phyloP scores from a whole-genome alignment of 495 filamentous ascomycete genomes.

The Xylaria sp. region DNA sequence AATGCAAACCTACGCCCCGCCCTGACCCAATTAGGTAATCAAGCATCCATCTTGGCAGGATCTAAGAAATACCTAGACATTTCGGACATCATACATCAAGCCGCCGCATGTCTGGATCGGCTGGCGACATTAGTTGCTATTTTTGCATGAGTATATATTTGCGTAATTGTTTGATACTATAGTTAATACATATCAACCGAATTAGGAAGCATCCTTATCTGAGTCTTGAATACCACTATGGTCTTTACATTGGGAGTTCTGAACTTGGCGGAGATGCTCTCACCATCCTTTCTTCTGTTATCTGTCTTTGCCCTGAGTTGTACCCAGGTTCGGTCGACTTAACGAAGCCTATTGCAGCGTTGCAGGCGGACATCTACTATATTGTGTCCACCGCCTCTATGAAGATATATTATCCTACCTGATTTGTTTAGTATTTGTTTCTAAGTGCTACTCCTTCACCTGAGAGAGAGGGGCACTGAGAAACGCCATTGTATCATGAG shows the following conservation, averaged over 20 bases:
- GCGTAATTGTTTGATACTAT: not conserved
- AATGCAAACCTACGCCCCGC: not conserved
- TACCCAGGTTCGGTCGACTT: not conserved
- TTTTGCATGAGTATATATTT: not conserved
- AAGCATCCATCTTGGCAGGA: not conserved
- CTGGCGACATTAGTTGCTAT: constrained; percentile 1
- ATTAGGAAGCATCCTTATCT: not conserved
- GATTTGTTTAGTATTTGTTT: not conserved
- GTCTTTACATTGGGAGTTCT: not conserved
- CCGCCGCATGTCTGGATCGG: constrained; percentile 8
- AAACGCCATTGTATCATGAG: not conserved
- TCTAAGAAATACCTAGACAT: constrained; percentile 5
- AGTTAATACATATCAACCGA: not conserved
- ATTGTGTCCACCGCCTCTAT: not conserved
- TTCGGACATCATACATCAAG: not conserved
- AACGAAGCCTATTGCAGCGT: not conserved
- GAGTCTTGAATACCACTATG: not conserved
- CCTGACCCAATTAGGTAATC: constrained; percentile 5
- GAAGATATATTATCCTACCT: not conserved
- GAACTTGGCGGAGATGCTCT: not conserved
- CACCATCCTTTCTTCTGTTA: not conserved
- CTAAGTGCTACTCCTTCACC: not conserved
- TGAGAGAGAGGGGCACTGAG: not conserved
- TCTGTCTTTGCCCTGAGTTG: not conserved
- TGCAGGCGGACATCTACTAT: not conserved